Conservation (phyloP, 108 stramenopile species). For the Pseudonitzschia multiseries region DNA sequence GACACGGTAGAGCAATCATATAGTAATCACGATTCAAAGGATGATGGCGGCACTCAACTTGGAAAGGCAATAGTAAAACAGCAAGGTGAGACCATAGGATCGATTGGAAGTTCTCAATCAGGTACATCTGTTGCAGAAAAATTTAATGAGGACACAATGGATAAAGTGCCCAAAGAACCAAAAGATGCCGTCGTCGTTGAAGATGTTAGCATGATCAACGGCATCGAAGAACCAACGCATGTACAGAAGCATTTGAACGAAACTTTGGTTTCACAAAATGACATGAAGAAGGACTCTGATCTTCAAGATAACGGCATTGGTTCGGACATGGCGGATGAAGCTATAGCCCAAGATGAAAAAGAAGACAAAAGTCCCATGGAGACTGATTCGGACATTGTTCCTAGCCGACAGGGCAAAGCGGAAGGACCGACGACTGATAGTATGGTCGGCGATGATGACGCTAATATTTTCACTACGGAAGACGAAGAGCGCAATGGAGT, state of each 20-base stretch:
- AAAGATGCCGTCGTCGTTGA: background rate
- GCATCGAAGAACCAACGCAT: background rate
- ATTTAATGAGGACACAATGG: background rate
- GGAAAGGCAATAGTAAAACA: background rate
- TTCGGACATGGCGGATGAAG: no score
- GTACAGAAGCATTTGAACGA: background rate
- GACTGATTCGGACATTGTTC: no score
- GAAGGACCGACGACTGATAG: background rate
- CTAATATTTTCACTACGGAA: background rate
- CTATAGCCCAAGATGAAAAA: no score
- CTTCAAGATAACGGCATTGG: background rate
- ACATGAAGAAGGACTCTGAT: background rate
- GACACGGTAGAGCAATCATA: background rate
- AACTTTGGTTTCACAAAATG: background rate
- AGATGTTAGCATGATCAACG: background rate
- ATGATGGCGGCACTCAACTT: background rate
- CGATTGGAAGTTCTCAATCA: no score
- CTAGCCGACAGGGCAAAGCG: background rate
- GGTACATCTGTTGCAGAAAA: no score
- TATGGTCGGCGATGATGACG: background rate
- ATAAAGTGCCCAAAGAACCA: background rate
- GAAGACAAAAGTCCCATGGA: no score
- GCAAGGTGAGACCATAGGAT: background rate
- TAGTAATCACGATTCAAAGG: background rate
- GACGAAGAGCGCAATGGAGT: background rate